Percentiles rank a stretch among this genome's conserved stretches.
Conservation (phyloP, 78 protist species). For the Diacronema lutheri region DNA sequence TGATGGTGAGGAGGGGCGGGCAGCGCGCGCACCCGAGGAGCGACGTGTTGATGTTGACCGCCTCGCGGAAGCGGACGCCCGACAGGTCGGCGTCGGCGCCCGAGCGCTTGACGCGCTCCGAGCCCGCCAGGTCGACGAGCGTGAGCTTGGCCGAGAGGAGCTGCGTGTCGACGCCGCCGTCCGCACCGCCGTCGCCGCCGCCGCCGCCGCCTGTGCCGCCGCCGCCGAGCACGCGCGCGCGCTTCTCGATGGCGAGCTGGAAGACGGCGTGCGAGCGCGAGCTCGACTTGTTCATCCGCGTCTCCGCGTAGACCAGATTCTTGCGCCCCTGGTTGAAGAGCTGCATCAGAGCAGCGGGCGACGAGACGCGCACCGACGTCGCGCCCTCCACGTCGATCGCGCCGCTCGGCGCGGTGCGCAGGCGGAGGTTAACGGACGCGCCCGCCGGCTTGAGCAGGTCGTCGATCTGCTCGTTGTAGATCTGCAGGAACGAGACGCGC, state of each 20-base stretch:
- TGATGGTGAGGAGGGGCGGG: too few species aligned
- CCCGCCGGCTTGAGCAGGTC: background rate
- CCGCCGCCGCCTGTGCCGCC: background rate
- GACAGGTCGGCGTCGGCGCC: background rate
- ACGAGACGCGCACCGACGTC: background rate
- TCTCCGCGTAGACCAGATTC: conserved; percentile 23
- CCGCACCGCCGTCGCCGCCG: background rate
- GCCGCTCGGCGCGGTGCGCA: background rate
- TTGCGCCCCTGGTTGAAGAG: background rate
- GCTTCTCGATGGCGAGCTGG: background rate
- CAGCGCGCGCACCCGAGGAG: conserved; percentile 48
- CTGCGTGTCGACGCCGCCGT: background rate
- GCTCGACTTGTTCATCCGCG: conserved; percentile 38
- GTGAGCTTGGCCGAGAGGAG: conserved; percentile 26
- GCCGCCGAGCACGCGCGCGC: background rate
- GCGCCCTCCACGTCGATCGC: background rate
- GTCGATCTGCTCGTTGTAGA: conserved; percentile 21
- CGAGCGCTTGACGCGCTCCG: conserved; percentile 42
- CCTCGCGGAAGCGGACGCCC: background rate
- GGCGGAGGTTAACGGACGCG: background rate
- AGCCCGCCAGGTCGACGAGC: conserved; percentile 89
- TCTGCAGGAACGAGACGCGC: conserved; percentile 27
- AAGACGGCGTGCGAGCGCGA: conserved; percentile 61
- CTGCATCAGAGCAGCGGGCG: background rate
- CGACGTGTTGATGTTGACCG: conserved; percentile 40